phyloP scores from a whole-genome alignment of 1,284 basidiomycete species.

The Trametes polyzona region DNA sequence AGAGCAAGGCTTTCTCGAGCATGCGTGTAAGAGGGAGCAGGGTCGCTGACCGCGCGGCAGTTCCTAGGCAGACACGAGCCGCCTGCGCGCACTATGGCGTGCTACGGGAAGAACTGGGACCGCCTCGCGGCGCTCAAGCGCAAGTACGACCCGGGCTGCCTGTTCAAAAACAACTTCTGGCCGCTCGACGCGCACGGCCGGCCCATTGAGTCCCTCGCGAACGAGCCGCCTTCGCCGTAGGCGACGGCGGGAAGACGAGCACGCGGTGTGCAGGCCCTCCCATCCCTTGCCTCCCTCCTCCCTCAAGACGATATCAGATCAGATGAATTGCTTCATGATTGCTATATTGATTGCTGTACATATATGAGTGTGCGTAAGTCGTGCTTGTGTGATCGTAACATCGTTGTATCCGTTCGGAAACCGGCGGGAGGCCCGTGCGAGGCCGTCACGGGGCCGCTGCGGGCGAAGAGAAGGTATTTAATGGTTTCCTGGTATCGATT shows the following conservation, averaged over 20 bases:
- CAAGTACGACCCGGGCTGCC: constrained; percentile 71
- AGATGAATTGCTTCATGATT: background rate
- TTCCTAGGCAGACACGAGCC: constrained; percentile 78
- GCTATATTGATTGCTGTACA: background rate
- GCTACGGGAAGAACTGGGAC: constrained; percentile 75
- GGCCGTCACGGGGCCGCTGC: background rate
- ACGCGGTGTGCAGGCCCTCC: no score
- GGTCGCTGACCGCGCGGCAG: constrained; percentile 42
- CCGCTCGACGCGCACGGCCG: constrained; percentile 62
- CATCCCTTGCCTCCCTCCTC: no score
- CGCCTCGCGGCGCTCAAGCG: constrained; percentile 72
- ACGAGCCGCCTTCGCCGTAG: constrained; percentile 52
- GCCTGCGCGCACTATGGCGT: constrained; percentile 62
- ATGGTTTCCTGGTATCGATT: background rate
- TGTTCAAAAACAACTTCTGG: constrained; percentile 81
- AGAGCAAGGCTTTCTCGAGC: no score
- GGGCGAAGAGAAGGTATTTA: background rate
- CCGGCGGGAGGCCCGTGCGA: background rate
- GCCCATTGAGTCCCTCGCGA: constrained; percentile 49
- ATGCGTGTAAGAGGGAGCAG: background rate
- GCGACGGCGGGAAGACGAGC: no score
- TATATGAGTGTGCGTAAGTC: background rate
- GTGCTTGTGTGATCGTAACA: background rate
- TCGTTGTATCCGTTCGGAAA: background rate
- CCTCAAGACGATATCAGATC: no score